A percentile compares a stretch with the other conserved stretches of the same genome.
phyloP scores from a whole-genome alignment of 1,139 yeast species.

The Hyphopichia burtonii region DNA sequence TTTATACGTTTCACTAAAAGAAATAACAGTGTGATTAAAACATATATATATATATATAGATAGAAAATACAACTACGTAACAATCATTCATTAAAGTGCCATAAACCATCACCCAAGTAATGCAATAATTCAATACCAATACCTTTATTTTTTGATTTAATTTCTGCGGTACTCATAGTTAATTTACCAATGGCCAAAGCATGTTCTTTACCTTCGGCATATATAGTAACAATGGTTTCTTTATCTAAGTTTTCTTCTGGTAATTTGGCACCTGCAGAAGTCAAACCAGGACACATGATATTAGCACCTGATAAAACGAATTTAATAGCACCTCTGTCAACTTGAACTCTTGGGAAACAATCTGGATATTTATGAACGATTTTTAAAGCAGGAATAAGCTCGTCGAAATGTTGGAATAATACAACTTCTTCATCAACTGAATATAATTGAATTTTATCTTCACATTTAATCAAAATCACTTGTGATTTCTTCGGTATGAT shows the following conservation, averaged over 20 bases:
- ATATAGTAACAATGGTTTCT: conserved; percentile 73
- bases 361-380: conserved; percentile 82
- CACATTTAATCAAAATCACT: conserved; percentile 79
- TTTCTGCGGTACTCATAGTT: conserved; percentile 87
- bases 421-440: conserved; percentile 72
- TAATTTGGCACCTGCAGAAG: conserved; percentile 82
- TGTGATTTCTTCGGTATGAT: conserved; percentile 92
- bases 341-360: conserved; percentile 82
- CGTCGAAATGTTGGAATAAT: conserved; percentile 82
- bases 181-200: conserved; percentile 90
- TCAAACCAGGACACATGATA: conserved; percentile 96
- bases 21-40: background rate
- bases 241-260: conserved; percentile 69
- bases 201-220: conserved; percentile 90
- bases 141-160: conserved; percentile 80
- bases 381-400: conserved; percentile 72
- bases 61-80: background rate
- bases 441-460: conserved; percentile 81
- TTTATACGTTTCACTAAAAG: conserved; percentile 14
- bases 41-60: background rate
- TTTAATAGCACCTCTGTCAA: conserved; percentile 95
- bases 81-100: conserved; percentile 50
- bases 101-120: conserved; percentile 87
- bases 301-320: conserved; percentile 93
- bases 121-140: conserved; percentile 86